phyloP scores from a whole-genome alignment of 2,329 filamentous ascomycete species.

The Xylariales sp. region DNA sequence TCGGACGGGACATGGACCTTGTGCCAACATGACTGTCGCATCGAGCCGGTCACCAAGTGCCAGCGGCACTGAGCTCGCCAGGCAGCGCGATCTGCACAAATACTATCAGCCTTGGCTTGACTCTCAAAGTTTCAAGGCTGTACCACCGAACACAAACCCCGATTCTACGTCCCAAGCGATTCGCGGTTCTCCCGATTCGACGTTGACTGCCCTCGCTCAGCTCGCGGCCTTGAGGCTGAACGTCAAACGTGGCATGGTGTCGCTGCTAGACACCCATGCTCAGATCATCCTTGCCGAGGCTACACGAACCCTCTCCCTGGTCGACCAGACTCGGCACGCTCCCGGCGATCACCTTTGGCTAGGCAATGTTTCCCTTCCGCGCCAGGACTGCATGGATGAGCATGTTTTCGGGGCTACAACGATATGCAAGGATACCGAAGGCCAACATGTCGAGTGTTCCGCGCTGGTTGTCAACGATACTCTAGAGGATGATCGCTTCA shows the following conservation, averaged over 20 bases:
- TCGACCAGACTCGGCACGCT: conserved; percentile 23
- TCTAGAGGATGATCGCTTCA: conserved; percentile 24
- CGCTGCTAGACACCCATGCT: conserved; percentile 42
- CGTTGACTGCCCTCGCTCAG: conserved; percentile 46
- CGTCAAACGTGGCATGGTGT: conserved; percentile 40
- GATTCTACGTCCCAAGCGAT: conserved; percentile 4
- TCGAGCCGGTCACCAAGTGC: conserved; percentile 16
- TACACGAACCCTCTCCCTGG: conserved; percentile 35
- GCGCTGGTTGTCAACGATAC: conserved; percentile 31
- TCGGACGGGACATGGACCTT: background rate
- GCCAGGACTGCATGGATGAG: conserved; percentile 18
- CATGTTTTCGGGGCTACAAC: conserved; percentile 12
- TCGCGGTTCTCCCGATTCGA: conserved; percentile 30
- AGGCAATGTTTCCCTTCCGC: conserved; percentile 17
- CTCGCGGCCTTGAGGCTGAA: conserved; percentile 39
- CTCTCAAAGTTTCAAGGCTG: conserved; percentile 14
- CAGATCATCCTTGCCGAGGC: conserved; percentile 50
- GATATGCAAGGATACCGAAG: conserved; percentile 13
- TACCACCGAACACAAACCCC: conserved; percentile 12
- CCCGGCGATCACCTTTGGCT: conserved; percentile 21
- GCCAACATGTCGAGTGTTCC: conserved; percentile 12
- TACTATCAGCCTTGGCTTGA: conserved; percentile 23
- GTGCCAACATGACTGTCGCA: conserved; percentile 4
- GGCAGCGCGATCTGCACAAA: conserved; percentile 18
- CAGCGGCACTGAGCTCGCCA: conserved; percentile 16